Evolutionary conservation across 345 rosid species (phyloP), one percentile per base, ranked within the genome.

Genomic region (Boechera stricta): DNA sequence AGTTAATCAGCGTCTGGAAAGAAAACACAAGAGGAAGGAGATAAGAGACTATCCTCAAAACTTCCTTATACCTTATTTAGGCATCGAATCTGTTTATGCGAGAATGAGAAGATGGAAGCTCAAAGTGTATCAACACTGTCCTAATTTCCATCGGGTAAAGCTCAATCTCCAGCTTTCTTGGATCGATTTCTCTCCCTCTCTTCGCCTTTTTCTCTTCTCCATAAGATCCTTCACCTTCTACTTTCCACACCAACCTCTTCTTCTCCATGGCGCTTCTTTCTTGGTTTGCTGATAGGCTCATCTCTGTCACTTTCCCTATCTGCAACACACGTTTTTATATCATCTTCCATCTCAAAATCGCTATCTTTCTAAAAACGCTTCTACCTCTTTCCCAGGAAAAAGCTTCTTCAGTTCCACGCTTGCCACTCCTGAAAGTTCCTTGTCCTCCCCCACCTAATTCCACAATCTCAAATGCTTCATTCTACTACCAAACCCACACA

Each of bases 101-200:
- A 45, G 69, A 65, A 56, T 52, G 73, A 28, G 76, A 56, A 35
- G 36, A 28, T 71, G 67, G 72, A 18, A 53, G 42, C 62, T 78
- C 85, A 5, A 89, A 85, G 73, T 78, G 84, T 2, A 93, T 67
- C 38, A 84, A 24, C 72, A 91, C 87, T 9, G 97, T 88, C 8
- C 96, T 87, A 63, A 91, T 87, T 82, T 93, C 98, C 98, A 93
- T 93, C 0, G 97, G 94, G 24, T 81, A 86, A 5, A 93, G 92
- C 80, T 91, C 98, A 64, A 89, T 86, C 31, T 82, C 88, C 68
- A 89, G 85, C 81, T 78, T 83, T 13, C 58, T 74, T 32, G 93
- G 90, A 76, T 91, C 91, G 3, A 91, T 84, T 4, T 82, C 82
- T 44, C 85, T 85, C 58, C 98, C 98, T 67, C 98, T 85, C 66